Base-by-base conservation (phyloP, 768 basidiomycete species). In the Cystobasidium onofrii region DNA sequence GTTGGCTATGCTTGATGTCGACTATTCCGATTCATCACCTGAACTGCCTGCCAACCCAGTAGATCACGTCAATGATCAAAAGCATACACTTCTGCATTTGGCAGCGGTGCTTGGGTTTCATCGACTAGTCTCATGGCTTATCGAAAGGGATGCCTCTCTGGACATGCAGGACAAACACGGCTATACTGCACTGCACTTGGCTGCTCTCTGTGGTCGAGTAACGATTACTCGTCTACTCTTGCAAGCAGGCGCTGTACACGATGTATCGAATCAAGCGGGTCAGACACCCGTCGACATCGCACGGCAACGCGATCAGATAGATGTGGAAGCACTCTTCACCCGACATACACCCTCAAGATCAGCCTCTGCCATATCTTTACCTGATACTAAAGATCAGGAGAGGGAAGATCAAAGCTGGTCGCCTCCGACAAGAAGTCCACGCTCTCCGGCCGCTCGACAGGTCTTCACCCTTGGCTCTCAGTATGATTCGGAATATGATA, bases 81-180 rank as follows among this genome's bases (percentile, higher is more conserved):
- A 90, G 29, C 94, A 97, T 78, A 94, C 92, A 0, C 82, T 99
- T 3, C 86, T 98, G 13, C 95, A 99, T 80, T 84, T 97, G 54
- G 89, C 93, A 1, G 84, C 87, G 4, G 88, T 91, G 79, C 86
- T 93, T 71, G 88, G 88, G 34, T 90, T 91, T 80, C 82, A 86
- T 10, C 82, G 86, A 4, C 85, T 98, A 36, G 85, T 88, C 20
- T 79, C 83, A 55, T 91, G 90, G 82, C 84, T 99, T 72, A 82
- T 95, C 72, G 81, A 83, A 2, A 89, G 86, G 67, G 86, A 85
- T 7, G 87, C 89, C 43, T 91, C 93, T 79, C 76, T 93, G 66
- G 92, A 98, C 79, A 85, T 85, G 17, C 87, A 91, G 62, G 96
- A 99, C 81, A 84, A 86, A 61, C 95, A 92, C 80, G 95, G 95